Evolutionary conservation across 306 rosid species (phyloP).

Genomic region (Morella rubra): DNA sequence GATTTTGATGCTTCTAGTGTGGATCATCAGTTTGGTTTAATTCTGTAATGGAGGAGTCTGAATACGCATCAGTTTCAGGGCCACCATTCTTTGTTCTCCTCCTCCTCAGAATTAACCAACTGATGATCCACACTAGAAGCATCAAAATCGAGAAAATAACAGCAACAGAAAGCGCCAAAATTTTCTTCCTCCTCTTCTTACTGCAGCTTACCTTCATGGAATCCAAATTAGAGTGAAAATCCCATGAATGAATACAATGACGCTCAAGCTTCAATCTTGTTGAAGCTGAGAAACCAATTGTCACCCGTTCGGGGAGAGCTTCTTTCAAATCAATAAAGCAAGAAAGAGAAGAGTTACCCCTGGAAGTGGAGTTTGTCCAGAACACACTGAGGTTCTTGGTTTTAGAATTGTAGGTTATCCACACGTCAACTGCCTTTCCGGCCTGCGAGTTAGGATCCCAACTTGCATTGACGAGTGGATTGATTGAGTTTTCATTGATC

Average conservation of each 20-base stretch:
- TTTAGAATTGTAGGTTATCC: constrained; percentile 25
- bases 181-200: neutral
- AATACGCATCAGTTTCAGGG: no score
- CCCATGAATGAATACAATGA: constrained; percentile 38
- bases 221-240: constrained; percentile 29
- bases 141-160: constrained; percentile 12
- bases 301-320: constrained; percentile 29
- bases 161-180: neutral
- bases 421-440: constrained; percentile 6
- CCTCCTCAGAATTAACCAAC: constrained; percentile 18
- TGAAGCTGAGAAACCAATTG: constrained; percentile 42
- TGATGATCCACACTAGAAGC: neutral
- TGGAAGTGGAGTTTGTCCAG: neutral
- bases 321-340: constrained; percentile 17
- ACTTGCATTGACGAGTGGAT: neutral
- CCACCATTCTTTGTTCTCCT: no score
- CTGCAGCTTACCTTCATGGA: no score
- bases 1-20: constrained; percentile 3
- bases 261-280: neutral
- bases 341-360: neutral
- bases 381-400: constrained; percentile 28
- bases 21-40: constrained; percentile 1
- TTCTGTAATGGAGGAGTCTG: no score
- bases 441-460: constrained; percentile 14
- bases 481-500: constrained; percentile 2